A percentile compares a stretch with the other conserved stretches of the same genome.
Conservation (phyloP, 2,329 filamentous ascomycete genomes). For the Metarhizium anisopliae region DNA sequence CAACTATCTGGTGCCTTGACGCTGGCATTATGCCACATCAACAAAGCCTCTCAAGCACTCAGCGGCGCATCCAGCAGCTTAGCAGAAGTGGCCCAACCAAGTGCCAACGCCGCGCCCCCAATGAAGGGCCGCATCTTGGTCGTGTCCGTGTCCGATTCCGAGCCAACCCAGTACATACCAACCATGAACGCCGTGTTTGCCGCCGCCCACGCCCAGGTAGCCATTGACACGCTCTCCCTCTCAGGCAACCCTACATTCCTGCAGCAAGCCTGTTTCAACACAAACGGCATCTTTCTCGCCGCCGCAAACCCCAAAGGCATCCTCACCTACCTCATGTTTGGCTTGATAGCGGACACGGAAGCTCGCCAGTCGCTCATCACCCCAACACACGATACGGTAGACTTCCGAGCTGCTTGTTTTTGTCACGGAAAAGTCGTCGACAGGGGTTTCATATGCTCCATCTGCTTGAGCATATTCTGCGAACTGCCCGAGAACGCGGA, state of each 20-base stretch:
- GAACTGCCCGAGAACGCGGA: slow-evolving; percentile 50
- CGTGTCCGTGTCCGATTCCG: slow-evolving; percentile 75
- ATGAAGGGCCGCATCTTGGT: slow-evolving; percentile 65
- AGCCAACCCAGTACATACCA: slow-evolving; percentile 88
- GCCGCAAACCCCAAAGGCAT: slow-evolving; percentile 57
- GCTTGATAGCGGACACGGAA: slow-evolving; percentile 61
- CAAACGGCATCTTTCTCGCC: slow-evolving; percentile 46
- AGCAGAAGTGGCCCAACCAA: slow-evolving; percentile 25
- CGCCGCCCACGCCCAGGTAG: slow-evolving; percentile 76
- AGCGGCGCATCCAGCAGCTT: slow-evolving; percentile 43
- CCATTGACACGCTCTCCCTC: slow-evolving; percentile 85
- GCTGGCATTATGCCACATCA: slow-evolving; percentile 81
- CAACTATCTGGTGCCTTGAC: slow-evolving; percentile 88
- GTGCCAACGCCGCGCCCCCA: slow-evolving; percentile 19
- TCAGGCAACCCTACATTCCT: slow-evolving; percentile 83
- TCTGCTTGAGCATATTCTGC: slow-evolving; percentile 93
- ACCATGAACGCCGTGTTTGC: slow-evolving; percentile 99
- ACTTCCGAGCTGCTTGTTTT: slow-evolving; percentile 97
- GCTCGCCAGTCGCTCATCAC: slow-evolving; percentile 57
- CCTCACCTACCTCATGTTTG: slow-evolving; percentile 91
- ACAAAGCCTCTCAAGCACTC: slow-evolving; percentile 65
- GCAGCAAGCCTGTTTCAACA: slow-evolving; percentile 72
- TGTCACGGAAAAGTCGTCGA: slow-evolving; percentile 89
- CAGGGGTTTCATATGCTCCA: slow-evolving; percentile 89
- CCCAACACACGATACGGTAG: slow-evolving; percentile 77